A percentile compares a stretch with the other conserved stretches of the same genome.
Evolutionary conservation across 2,329 filamentous ascomycete genomes (phyloP).

Genomic region (Trichoderma guizhouense): DNA sequence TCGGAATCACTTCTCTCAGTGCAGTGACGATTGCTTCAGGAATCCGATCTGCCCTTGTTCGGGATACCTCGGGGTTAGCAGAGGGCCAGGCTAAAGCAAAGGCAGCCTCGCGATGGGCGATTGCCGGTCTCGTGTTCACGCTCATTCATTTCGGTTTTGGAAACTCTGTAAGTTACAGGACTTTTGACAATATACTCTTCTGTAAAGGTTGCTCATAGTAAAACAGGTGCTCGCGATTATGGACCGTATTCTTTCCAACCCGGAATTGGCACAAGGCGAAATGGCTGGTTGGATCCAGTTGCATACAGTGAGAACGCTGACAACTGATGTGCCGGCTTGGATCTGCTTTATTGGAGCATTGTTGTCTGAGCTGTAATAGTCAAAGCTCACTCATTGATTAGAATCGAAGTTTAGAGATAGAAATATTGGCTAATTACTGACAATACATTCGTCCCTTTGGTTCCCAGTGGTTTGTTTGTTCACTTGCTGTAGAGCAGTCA

Average conservation of each 20-base stretch:
- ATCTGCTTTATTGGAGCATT: conserved; percentile 10
- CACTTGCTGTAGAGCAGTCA: neutral
- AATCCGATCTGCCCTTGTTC: conserved; percentile 4
- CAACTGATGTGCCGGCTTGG: conserved; percentile 17
- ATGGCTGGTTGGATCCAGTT: conserved; percentile 16
- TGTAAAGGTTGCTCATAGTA: neutral
- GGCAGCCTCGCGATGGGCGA: conserved; percentile 4
- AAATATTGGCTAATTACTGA: neutral
- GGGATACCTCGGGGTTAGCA: neutral
- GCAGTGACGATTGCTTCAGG: conserved; percentile 14
- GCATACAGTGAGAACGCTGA: conserved; percentile 13
- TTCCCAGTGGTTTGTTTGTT: neutral
- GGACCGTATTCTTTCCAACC: conserved; percentile 5
- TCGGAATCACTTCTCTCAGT: conserved; percentile 19
- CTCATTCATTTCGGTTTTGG: conserved; percentile 16
- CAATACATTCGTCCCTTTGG: neutral
- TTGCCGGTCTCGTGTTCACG: conserved; percentile 8
- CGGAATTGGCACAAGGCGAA: conserved; percentile 14
- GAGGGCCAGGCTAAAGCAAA: conserved; percentile 1
- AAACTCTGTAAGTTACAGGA: neutral
- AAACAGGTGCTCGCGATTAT: conserved; percentile 9
- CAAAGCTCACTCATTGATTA: neutral
- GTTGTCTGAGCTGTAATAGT: neutral
- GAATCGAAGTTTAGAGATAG: neutral
- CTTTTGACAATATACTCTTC: neutral